Base-by-base conservation (phyloP, 208 protist species). In the Naegleria gruberi region DNA sequence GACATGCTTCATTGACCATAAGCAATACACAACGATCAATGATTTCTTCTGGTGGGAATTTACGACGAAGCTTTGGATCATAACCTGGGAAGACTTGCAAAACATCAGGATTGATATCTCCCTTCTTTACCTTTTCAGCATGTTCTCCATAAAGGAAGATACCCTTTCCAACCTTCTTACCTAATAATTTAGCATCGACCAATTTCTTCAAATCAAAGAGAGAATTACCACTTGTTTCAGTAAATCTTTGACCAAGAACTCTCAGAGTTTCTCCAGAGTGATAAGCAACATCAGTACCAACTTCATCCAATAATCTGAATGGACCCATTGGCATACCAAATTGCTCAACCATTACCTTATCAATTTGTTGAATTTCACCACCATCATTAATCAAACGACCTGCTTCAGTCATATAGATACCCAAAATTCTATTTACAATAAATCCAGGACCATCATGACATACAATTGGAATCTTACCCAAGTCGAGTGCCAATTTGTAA, bases 251-350 rank as follows among this genome's bases (percentile, higher is more conserved):
- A 6, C 82, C 77, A 10, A 85, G 40, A 6, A 15, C 30, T 34
- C 23, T 41, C 8, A 97, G 93, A 57, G 94, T 91, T 15, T 94
- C 94, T 12, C 92, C 92, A 73, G 97, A 94, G 90, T 97, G 94
- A 87, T 91, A 93, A 82, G 95, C 95, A 34, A 97, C 94, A 92
- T 98, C 97, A 44, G 97, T 90, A 89, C 97, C 97, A 57, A 98
- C 96, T 91, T 97, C 96, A 89, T 98, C 97, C 15, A 95, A 91
- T 37, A 98, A 95, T 41, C 95, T 93, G 91, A 97, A 96, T 4
- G 97, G 95, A 19, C 97, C 97, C 92, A 98, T 96, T 10, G 97
- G 97, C 94, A 97, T 97, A 82, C 97, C 97, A 91, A 96, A 97
- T 88, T 94, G 82, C 30, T 65, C 51, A 83, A 94, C 89, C 42